These are phyloP conservation scores for Eucalyptus paniculata DNA, from an alignment of 345 rosid genomes.

Conservation along the genomic window DNA sequence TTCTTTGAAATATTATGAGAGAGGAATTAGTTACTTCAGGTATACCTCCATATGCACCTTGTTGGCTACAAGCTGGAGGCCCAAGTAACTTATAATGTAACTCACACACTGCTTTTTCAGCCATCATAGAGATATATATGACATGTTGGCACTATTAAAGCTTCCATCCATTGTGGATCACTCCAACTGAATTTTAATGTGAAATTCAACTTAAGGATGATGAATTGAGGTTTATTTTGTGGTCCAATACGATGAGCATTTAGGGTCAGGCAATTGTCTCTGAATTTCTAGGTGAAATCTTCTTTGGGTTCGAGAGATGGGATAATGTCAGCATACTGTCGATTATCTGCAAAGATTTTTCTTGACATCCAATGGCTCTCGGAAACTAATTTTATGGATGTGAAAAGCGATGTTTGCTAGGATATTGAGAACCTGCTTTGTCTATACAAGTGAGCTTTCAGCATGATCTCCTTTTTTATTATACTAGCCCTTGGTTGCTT, in stretches of 20 bases:
- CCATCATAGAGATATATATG: background rate
- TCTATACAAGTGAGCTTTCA: background rate
- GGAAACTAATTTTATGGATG: background rate
- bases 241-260: background rate
- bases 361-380: background rate
- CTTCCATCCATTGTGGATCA: background rate
- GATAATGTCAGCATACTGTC: background rate
- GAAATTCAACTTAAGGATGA: background rate
- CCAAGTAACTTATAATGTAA: background rate
- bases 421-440: background rate
- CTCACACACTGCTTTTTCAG: background rate
- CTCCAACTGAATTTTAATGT: background rate
- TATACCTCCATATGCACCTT: background rate
- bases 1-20: background rate
- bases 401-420: background rate
- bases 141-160: background rate
- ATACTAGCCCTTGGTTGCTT: background rate
- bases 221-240: background rate
- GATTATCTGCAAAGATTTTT: background rate
- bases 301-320: background rate
- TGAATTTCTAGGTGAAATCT: background rate
- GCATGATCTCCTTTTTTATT: background rate
- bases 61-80: background rate
- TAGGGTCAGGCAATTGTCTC: background rate
- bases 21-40: background rate